A percentile compares a stretch with the other conserved stretches of the same genome.
Conservation (phyloP, 2,329 filamentous ascomycete genomes). For the Fusarium sp. region DNA sequence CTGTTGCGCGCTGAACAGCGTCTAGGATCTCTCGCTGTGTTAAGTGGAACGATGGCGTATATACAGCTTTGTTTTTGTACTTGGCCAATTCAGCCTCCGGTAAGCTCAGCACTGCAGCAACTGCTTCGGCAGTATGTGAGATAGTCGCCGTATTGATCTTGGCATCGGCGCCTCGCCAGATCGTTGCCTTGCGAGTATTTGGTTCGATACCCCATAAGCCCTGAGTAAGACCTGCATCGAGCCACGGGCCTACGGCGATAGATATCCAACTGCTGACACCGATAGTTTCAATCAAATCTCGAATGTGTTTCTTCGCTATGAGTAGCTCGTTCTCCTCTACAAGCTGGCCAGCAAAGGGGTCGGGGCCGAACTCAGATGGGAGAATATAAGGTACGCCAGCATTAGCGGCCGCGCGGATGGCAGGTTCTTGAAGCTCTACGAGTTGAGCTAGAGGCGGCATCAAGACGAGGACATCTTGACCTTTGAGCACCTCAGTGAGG, state of each 20-base stretch:
- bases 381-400: constrained; percentile 1
- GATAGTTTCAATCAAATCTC: constrained; percentile 21
- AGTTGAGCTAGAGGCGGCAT: constrained; percentile 25
- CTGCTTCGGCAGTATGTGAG: constrained; percentile 7
- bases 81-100: not conserved
- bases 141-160: constrained; percentile 13
- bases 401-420: constrained; percentile 15
- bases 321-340: constrained; percentile 25
- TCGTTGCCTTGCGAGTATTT: constrained; percentile 9
- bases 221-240: constrained; percentile 12
- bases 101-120: constrained; percentile 15
- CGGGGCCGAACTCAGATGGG: constrained; percentile 23
- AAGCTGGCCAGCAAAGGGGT: constrained; percentile 13
- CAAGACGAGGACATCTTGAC: constrained; percentile 20
- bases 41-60: constrained; percentile 7
- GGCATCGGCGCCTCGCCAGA: constrained; percentile 2
- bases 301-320: constrained; percentile 18
- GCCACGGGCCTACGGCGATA: constrained; percentile 13
- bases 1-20: constrained; percentile 13
- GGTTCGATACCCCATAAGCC: constrained; percentile 26
- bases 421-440: constrained; percentile 21
- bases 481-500: constrained; percentile 7
- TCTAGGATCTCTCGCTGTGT: constrained; percentile 19
- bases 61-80: constrained; percentile 24
- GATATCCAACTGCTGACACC: constrained; percentile 29